Percentiles rank a stretch among this genome's conserved stretches.
These are phyloP conservation scores for Chaetomiaceae sp. DNA, from an alignment of 2,329 filamentous ascomycete genomes.

Conservation along the genomic window DNA sequence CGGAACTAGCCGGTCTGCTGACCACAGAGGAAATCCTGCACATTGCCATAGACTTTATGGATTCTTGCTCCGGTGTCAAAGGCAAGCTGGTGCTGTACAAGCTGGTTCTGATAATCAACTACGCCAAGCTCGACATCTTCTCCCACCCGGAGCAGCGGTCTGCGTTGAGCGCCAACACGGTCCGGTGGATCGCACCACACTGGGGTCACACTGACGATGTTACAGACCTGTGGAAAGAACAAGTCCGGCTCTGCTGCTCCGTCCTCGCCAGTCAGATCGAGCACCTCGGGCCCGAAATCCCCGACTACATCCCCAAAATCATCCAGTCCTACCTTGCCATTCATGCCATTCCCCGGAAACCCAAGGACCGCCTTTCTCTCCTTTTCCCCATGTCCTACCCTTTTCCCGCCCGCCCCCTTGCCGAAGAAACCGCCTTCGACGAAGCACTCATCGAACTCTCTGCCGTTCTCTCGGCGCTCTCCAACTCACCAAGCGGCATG, in stretches of 20 bases:
- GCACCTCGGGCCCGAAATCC: constrained; percentile 73
- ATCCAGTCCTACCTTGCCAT: constrained; percentile 84
- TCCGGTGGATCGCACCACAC: constrained; percentile 86
- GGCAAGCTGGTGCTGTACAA: constrained; percentile 92
- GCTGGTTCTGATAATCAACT: constrained; percentile 87
- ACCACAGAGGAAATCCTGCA: constrained; percentile 81
- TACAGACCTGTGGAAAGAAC: constrained; percentile 84
- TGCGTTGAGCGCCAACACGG: constrained; percentile 73
- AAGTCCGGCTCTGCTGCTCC: constrained; percentile 89
- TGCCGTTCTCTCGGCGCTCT: constrained; percentile 77
- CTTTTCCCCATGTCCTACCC: constrained; percentile 89
- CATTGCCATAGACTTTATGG: constrained; percentile 88
- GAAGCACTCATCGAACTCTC: constrained; percentile 86
- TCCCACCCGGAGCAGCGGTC: constrained; percentile 69
- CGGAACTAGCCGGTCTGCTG: constrained; percentile 75
- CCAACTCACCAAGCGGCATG: constrained; percentile 68
- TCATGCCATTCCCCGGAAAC: constrained; percentile 48
- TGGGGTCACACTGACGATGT: constrained; percentile 75
- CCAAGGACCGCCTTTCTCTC: constrained; percentile 70
- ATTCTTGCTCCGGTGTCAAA: constrained; percentile 80
- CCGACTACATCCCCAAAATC: constrained; percentile 85
- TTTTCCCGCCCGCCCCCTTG: constrained; percentile 70
- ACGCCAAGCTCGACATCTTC: constrained; percentile 78
- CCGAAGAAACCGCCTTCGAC: constrained; percentile 63
- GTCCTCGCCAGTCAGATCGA: constrained; percentile 83